A percentile compares a stretch with the other conserved stretches of the same genome.
Evolutionary conservation across 1,284 basidiomycete genomes (phyloP).

Genomic region (Puccinia triticina): DNA sequence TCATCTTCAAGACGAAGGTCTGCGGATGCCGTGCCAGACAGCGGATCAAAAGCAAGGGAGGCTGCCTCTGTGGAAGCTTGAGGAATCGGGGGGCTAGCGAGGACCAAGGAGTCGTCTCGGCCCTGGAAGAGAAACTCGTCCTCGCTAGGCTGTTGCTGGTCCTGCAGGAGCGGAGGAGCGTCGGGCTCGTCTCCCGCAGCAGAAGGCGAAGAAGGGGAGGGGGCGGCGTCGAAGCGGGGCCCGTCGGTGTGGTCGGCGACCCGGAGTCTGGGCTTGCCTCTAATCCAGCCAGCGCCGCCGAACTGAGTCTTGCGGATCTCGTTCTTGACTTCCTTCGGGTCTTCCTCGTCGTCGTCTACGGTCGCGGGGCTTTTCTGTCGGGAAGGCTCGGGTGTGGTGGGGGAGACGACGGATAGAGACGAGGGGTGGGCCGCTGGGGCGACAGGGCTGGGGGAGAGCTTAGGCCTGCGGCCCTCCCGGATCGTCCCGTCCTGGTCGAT

Average conservation of each 20-base stretch:
- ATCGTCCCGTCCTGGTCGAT: slow-evolving; percentile 56
- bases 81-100: not conserved
- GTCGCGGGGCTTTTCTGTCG: not conserved
- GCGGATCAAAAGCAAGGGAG: not conserved
- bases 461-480: slow-evolving; percentile 53
- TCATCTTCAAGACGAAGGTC: not conserved
- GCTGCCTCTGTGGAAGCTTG: not conserved
- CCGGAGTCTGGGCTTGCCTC: slow-evolving; percentile 49
- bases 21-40: not conserved
- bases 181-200: not conserved
- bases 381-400: not conserved
- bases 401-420: not conserved
- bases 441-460: not conserved
- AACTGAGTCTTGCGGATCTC: slow-evolving; percentile 40
- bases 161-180: not conserved
- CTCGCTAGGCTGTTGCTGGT: not conserved
- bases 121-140: not conserved
- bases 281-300: slow-evolving; percentile 50
- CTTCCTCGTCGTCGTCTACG: slow-evolving; percentile 14
- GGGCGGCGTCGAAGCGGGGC: not conserved
- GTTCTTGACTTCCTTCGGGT: not conserved
- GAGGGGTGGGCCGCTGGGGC: not conserved
- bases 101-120: not conserved
- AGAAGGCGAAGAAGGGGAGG: not conserved
- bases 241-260: slow-evolving; percentile 30